phyloP scores from a whole-genome alignment of 768 basidiomycete species.

The Boletellus emodensis region DNA sequence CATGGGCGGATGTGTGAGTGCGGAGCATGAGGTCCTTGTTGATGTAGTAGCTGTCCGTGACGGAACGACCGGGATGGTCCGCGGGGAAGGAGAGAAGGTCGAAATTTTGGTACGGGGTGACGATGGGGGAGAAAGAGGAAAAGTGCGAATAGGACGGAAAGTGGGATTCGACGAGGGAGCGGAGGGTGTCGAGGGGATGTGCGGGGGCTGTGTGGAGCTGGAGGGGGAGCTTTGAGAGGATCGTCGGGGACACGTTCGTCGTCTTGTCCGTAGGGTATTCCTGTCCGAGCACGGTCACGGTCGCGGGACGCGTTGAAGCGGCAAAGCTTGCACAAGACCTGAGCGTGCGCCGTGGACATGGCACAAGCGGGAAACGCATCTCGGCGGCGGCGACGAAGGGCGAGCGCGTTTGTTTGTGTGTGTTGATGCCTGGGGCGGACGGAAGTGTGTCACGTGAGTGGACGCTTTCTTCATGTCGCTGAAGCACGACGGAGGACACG shows the following conservation, averaged over 20 bases:
- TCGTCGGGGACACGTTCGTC: constrained; percentile 84
- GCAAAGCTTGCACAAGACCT: constrained; percentile 14
- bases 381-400: background rate
- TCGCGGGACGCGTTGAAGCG: constrained; percentile 7
- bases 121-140: constrained; percentile 80
- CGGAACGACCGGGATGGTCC: constrained; percentile 89
- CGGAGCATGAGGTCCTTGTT: constrained; percentile 89
- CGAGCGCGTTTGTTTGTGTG: constrained; percentile 18
- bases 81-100: constrained; percentile 92
- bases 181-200: constrained; percentile 87
- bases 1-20: constrained; percentile 98
- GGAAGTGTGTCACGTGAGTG: background rate
- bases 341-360: constrained; percentile 4
- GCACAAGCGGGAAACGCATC: constrained; percentile 15
- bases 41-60: constrained; percentile 94
- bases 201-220: constrained; percentile 69
- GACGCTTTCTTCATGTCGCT: background rate
- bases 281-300: constrained; percentile 54
- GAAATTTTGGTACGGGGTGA: constrained; percentile 89
- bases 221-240: constrained; percentile 74
- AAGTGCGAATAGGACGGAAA: constrained; percentile 71
- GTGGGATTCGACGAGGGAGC: constrained; percentile 78
- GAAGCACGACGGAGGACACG: constrained; percentile 1
- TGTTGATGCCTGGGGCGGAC: background rate
- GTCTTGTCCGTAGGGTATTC: constrained; percentile 70